These are phyloP conservation scores for Leishmania tarentolae DNA, from an alignment of 208 protist species.

Conservation along the genomic window DNA sequence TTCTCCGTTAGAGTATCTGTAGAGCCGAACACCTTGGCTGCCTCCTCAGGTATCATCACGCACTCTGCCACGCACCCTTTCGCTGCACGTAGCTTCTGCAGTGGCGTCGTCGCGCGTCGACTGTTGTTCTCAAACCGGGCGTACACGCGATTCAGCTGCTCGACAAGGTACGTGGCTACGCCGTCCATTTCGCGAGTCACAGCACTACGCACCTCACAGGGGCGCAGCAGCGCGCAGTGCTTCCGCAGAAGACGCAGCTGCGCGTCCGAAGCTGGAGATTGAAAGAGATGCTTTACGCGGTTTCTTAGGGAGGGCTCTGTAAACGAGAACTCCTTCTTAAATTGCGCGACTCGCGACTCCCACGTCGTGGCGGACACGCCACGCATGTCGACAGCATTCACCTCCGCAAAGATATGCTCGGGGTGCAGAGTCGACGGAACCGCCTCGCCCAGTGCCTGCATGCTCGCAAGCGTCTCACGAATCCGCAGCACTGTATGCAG, in stretches of 20 bases:
- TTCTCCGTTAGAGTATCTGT: constrained; percentile 36
- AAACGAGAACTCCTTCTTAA: constrained; percentile 87
- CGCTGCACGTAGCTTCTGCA: constrained; percentile 67
- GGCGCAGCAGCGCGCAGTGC: constrained; percentile 62
- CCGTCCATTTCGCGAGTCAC: constrained; percentile 57
- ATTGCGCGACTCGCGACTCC: constrained; percentile 58
- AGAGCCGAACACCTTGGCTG: constrained; percentile 58
- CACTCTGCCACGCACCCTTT: constrained; percentile 70
- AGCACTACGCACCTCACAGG: constrained; percentile 46
- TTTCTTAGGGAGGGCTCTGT: constrained; percentile 71
- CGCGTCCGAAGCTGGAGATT: constrained; percentile 30
- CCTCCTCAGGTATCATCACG: constrained; percentile 54
- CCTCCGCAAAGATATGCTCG: constrained; percentile 75
- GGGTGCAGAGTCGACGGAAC: constrained; percentile 60
- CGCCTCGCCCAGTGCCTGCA: constrained; percentile 38
- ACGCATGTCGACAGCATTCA: constrained; percentile 67
- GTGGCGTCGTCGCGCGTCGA: constrained; percentile 56
- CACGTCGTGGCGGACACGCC: constrained; percentile 46
- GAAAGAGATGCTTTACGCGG: constrained; percentile 65
- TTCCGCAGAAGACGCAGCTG: constrained; percentile 55
- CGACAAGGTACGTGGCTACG: constrained; percentile 51
- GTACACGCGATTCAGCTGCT: constrained; percentile 58
- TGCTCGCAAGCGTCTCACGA: constrained; percentile 58
- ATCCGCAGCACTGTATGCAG: constrained; percentile 77
- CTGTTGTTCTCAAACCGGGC: constrained; percentile 69